phyloP scores from a whole-genome alignment of 495 filamentous ascomycete genomes.

The Annulohypoxylon moriforme region DNA sequence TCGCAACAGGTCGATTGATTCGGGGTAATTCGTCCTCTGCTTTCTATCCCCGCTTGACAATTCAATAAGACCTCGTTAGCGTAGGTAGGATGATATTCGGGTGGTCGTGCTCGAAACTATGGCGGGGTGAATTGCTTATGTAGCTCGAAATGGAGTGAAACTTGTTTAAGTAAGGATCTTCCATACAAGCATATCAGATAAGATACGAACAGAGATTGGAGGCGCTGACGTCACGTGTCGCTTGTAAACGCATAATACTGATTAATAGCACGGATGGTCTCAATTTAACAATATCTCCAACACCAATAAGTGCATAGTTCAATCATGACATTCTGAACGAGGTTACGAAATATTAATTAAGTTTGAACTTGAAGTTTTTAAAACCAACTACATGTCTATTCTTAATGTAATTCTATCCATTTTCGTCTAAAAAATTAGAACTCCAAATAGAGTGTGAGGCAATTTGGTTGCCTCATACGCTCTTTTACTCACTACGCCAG shows the following conservation, averaged over 20 bases:
- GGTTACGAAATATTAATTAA: no score
- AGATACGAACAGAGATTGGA: background rate
- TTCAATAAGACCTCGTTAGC: constrained; percentile 3
- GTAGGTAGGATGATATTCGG: background rate
- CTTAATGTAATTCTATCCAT: background rate
- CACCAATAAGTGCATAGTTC: background rate
- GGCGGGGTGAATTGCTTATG: constrained; percentile 13
- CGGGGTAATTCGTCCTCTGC: background rate
- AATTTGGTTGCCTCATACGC: background rate
- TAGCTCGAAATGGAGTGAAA: background rate
- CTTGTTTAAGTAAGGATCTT: constrained; percentile 17
- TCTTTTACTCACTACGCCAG: background rate
- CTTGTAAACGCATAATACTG: constrained; percentile 9
- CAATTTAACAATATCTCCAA: background rate
- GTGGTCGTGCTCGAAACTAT: background rate
- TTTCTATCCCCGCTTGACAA: constrained; percentile 1
- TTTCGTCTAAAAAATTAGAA: background rate
- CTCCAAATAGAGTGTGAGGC: background rate
- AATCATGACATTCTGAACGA: background rate
- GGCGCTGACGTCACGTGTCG: constrained; percentile 34
- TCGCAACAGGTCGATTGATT: background rate
- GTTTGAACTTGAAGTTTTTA: background rate
- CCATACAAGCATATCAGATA: background rate
- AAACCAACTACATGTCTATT: background rate
- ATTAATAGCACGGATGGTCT: background rate